Conservation (phyloP, 2,329 filamentous ascomycete species). For the Periconia sp. region DNA sequence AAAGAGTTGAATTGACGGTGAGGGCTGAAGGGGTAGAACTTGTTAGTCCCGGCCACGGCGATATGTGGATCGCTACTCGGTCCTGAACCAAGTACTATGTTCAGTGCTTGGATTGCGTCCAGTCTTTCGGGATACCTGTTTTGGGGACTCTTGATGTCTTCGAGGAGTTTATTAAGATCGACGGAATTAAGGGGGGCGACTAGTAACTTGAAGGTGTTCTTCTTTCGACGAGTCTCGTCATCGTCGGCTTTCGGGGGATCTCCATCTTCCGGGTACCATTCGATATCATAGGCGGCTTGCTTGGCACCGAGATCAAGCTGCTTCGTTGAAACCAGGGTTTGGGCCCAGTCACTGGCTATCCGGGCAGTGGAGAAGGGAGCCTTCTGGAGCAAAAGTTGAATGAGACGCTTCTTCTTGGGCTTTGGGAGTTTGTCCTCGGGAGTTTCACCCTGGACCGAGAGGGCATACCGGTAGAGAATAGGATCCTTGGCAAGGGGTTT, state of each 20-base stretch:
- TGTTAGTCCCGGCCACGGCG: constrained; percentile 55
- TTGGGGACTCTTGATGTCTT: constrained; percentile 46
- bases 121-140: constrained; percentile 48
- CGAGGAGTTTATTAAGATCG: constrained; percentile 44
- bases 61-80: constrained; percentile 47
- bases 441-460: constrained; percentile 25
- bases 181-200: constrained; percentile 28
- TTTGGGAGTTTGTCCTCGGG: constrained; percentile 22
- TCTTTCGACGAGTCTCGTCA: constrained; percentile 15
- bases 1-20: constrained; percentile 48
- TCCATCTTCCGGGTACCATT: constrained; percentile 32
- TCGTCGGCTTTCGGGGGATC: constrained; percentile 20
- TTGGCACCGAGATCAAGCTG: constrained; percentile 23
- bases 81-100: constrained; percentile 57
- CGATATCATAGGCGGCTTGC: constrained; percentile 17
- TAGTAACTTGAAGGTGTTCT: constrained; percentile 15
- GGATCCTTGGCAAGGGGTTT: constrained; percentile 31
- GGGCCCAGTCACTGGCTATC: constrained; percentile 45
- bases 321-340: constrained; percentile 26
- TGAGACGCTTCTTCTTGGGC: constrained; percentile 51
- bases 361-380: constrained; percentile 30
- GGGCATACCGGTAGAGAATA: constrained; percentile 30
- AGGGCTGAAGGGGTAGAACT: constrained; percentile 43
- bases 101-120: constrained; percentile 59
- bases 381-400: constrained; percentile 48